Evolutionary conservation across 768 basidiomycete species (phyloP), one percentile per base, ranked within the genome.

Genomic region (Steccherinum ochraceum): DNA sequence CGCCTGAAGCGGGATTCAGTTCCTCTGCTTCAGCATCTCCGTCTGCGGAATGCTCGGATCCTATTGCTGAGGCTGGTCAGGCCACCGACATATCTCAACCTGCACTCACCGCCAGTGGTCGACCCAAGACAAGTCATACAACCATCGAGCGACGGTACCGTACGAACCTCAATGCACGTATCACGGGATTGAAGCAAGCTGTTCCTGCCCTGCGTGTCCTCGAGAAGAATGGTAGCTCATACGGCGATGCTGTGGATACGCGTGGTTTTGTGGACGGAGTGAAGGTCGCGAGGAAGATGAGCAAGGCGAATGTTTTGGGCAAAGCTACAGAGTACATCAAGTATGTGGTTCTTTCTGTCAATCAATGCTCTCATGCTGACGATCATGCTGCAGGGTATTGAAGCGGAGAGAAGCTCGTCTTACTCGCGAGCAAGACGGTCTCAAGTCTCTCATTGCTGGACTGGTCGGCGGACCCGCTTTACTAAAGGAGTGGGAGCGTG

Each of bases 251-350:
- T 1, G 80, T 89, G n/a, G 89, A 93, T 54, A 81, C 84, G 30
- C 78, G 89, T 3, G 92, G 92, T 2, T 92, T 85, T 57, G 85
- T 93, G 2, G 92, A 94, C 59, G 92, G 92, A n/a, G 89, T 94
- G 62, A 88, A 87, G 64, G 86, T 92, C 10, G 92, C 92, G 5
- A 76, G 90, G 52, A 94, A 93, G 68, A 89, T 89, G 65, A 88
- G 85, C 68, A 94, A 94, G 62, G 90, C 90, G 2, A 91, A 89
- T 51, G 88, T 94, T 4, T 76, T 94, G 10, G 89, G 86, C 27
- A 94, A 93, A 55, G 90, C 90, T 0, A 87, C 89, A 10, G 92
- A 94, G 65, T 94, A 94, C 63, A 94, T 94, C 55, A 69, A 72
- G 77, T 84, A 52, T 54, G 72, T 61, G 7, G 18, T 41, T n/a